Evolutionary conservation across 2,329 filamentous ascomycete genomes (phyloP), one percentile per base, ranked within the genome.

Genomic region (Rhynchosporium secalis): DNA sequence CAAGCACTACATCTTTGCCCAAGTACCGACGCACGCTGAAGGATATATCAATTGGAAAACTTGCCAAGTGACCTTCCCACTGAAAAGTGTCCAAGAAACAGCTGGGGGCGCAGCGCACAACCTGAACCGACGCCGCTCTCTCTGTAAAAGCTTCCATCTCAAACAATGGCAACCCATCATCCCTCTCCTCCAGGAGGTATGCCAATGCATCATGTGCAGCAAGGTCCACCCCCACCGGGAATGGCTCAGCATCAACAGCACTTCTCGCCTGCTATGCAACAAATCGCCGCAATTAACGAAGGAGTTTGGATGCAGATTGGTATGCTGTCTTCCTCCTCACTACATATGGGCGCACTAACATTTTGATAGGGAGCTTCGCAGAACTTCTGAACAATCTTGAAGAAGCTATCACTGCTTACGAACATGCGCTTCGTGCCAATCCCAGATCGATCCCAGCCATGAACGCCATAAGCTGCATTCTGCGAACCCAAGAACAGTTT

Each of bases 401-500:
- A 65, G 91, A 94, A 73, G 94, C 94, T 56, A 91, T 95, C 81
- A 82, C 86, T 68, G 91, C 93, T 49, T 99, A 97, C 76, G 92
- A 98, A 76, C 89, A 91, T 74, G 95, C 93, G 47, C 83, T 98
- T 65, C 85, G 86, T 69, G 91, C 93, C 75, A 98, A 98, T 74
- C 85, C 87, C 52, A 91, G 91, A 79, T 98, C 94, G 20, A 89
- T 95, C 56, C 85, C 87, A 0, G 95, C 95, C 36, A 94, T 98
- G 91, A 96, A 92, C 70, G 91, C 92, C 65, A 96, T 98, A 68
- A 95, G 93, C 63, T 86, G 91, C 75, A 95, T 98, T 65, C 82
- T 97, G 64, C 88, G 96, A 69, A 93, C 90, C 43, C 91, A 93
- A 72, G 95, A 98, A 75, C 91, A 96, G 49, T 99, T 96, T 71